Evolutionary conservation across 345 rosid species (phyloP), one percentile per base, ranked within the genome.

Genomic region (Brassica cretica): DNA sequence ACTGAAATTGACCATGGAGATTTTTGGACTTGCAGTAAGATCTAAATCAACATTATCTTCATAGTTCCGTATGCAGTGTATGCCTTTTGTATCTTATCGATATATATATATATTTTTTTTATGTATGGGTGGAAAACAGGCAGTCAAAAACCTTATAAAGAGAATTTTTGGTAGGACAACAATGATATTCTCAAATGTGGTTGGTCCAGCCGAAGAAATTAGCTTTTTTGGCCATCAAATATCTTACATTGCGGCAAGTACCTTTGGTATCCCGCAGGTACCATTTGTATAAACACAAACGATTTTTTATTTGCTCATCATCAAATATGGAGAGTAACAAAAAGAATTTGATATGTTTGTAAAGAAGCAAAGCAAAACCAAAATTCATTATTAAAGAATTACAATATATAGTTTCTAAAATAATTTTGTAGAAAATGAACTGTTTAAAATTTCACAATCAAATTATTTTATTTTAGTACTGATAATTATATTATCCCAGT

Each of bases 251-350:
- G 90, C 89, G 2, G 89, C 88, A 14, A 80, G 70, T 41, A 74
- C 69, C 15, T 83, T 80, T 24, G 89, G 87, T 9, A 78, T 84
- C 3, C 90, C 91, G 18, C 87, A 87, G 60, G 90, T 86, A 81
- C 46, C 15, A 33, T 30, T 5, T 14, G 11, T 1, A 35, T 59
- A 33, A 32, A 53, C 24, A 68, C 60, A 33, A 32, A 53, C 39
- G 25, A n/a, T 60, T 46, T 46, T 16, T 14, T 46, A 46, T 41
- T 8, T 11, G 2, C 5, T 41, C 49, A 4, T 9, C 12, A 41
- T 41, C 4, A 10, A 41, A 8, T 41, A 39, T 2, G 46, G 46
- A 9, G 12, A 39, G n/a, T n/a, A n/a, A 9, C 46, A 39, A 7
- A 12, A 39, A 39, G 11, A 39, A 39, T 8, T 9, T 41, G 2